Conservation (phyloP, 2,329 filamentous ascomycete species). For the Aureobasidium sp. region DNA sequence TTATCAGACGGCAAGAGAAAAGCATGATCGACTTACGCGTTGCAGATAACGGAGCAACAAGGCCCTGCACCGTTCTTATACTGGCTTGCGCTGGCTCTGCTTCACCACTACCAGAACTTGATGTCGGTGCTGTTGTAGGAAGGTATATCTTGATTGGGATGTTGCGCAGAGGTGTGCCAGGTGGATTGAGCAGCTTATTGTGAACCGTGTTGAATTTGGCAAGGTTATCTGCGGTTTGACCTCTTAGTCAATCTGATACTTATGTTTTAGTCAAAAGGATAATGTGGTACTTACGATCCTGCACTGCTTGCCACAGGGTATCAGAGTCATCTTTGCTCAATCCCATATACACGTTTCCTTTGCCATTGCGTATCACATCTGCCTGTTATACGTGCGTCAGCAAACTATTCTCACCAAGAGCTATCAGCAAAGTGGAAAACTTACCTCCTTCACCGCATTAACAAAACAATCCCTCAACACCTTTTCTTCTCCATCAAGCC, state of each 20-base stretch:
- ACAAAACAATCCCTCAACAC: constrained; percentile 59
- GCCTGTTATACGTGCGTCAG: constrained; percentile 42
- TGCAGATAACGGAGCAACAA: constrained; percentile 50
- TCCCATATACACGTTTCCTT: constrained; percentile 82
- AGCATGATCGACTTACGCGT: constrained; percentile 24
- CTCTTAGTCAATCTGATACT: background rate
- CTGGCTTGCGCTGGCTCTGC: constrained; percentile 30
- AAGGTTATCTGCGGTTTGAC: constrained; percentile 55
- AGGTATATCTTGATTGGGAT: constrained; percentile 87
- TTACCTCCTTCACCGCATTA: constrained; percentile 60
- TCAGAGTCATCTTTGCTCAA: constrained; percentile 78
- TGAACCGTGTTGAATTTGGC: constrained; percentile 66
- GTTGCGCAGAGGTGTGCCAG: constrained; percentile 65
- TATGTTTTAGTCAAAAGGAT: too few relatives aligned
- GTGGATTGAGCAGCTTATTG: constrained; percentile 65
- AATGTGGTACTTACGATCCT: constrained; percentile 51
- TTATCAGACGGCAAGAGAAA: too few relatives aligned
- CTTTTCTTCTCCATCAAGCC: constrained; percentile 47
- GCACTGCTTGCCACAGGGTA: constrained; percentile 72
- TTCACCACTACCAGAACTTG: constrained; percentile 30
- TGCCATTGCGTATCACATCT: constrained; percentile 81
- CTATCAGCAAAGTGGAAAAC: background rate
- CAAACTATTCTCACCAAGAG: background rate
- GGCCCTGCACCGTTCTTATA: constrained; percentile 58
- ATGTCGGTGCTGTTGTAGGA: constrained; percentile 42